Conservation (phyloP, 2,329 filamentous ascomycete species). For the Aspergillus persii region DNA sequence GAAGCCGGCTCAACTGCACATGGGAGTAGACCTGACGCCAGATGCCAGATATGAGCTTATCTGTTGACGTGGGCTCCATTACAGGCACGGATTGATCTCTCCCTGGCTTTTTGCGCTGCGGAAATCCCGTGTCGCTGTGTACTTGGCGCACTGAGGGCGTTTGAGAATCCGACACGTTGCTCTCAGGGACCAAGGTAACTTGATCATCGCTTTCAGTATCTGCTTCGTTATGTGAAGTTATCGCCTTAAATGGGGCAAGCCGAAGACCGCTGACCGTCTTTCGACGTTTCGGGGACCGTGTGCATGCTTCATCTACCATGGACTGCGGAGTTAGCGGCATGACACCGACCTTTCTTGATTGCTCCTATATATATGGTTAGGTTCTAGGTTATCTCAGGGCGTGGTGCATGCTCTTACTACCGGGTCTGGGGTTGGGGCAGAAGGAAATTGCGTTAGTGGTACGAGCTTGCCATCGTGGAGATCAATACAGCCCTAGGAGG, state of each 20-base stretch:
- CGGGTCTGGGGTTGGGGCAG: not conserved
- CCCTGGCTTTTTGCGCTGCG: conserved; percentile 21
- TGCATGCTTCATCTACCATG: conserved; percentile 2
- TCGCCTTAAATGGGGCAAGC: conserved; percentile 13
- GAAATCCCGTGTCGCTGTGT: conserved; percentile 26
- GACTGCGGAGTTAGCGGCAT: conserved; percentile 4
- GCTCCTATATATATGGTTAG: not conserved
- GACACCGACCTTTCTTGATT: not conserved
- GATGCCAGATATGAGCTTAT: conserved; percentile 50
- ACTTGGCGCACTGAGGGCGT: conserved; percentile 20
- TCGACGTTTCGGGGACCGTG: conserved; percentile 19
- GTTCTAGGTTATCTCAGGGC: not conserved
- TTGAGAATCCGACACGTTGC: not conserved
- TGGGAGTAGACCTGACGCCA: conserved; percentile 48
- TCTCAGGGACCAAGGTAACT: not conserved
- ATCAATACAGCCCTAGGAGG: conserved; percentile 13
- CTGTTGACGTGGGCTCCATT: conserved; percentile 47
- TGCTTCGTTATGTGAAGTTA: not conserved
- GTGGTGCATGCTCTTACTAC: not conserved
- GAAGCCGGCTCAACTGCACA: conserved; percentile 15
- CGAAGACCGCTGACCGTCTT: conserved; percentile 34
- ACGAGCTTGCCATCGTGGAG: conserved; percentile 6
- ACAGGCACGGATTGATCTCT: conserved; percentile 36
- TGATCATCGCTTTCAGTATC: not conserved
- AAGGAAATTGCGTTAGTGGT: conserved; percentile 1